Percentiles rank a stretch among this genome's conserved stretches.
These are phyloP conservation scores for Dictyostelium firmibasis DNA, from an alignment of 78 protist species.

Conservation along the genomic window DNA sequence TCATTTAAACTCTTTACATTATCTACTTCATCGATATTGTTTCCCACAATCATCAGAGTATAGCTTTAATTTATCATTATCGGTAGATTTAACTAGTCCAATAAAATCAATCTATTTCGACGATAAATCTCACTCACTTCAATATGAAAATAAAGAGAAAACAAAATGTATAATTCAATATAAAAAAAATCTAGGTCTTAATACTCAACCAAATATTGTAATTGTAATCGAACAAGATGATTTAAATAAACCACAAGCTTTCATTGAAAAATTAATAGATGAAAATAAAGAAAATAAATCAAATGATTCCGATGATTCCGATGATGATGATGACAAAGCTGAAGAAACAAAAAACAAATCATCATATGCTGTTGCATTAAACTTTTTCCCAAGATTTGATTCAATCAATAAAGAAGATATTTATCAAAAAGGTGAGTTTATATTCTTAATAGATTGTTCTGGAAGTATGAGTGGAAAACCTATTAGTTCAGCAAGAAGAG, in stretches of 20 bases:
- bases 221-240: not conserved
- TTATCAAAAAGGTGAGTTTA: slow-evolving; percentile 33
- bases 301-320: not conserved
- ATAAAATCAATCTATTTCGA: not conserved
- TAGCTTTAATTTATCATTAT: not conserved
- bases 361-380: not conserved
- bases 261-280: not conserved
- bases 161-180: not conserved
- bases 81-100: not conserved
- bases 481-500: slow-evolving; percentile 19
- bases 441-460: slow-evolving; percentile 58
- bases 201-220: not conserved
- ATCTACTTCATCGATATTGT: slow-evolving; percentile 8
- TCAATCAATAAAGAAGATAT: not conserved
- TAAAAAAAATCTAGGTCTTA: not conserved
- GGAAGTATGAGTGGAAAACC: slow-evolving; percentile 47
- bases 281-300: not conserved
- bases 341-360: not conserved
- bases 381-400: slow-evolving; percentile 11
- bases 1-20: slow-evolving; percentile 7
- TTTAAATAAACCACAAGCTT: not conserved
- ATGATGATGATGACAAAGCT: not conserved
- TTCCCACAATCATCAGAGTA: slow-evolving; percentile 13
- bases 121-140: not conserved
- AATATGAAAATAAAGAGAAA: not conserved